A percentile compares a stretch with the other conserved stretches of the same genome.
These are phyloP conservation scores for Dittrichia graveolens DNA, from an alignment of 129 eudicot genomes.

Conservation along the genomic window DNA sequence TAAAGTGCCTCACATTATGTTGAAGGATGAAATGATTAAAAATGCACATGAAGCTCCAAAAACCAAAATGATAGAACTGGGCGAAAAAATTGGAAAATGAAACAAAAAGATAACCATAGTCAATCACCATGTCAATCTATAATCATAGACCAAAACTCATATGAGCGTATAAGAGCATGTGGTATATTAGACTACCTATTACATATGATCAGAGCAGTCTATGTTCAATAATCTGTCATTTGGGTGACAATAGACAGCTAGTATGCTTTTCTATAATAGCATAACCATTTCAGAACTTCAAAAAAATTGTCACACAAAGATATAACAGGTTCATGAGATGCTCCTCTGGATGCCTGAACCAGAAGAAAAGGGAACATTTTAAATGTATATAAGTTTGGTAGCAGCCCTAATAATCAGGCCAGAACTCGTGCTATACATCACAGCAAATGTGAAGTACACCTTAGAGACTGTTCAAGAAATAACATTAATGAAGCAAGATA, in stretches of 20 bases:
- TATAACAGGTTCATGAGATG: neutral
- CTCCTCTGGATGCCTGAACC: neutral
- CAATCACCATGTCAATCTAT: neutral
- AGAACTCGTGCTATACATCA: neutral
- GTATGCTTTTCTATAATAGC: neutral
- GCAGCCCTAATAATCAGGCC: neutral
- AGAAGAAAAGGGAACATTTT: neutral
- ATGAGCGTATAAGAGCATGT: neutral
- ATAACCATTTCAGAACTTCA: neutral
- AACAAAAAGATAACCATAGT: neutral
- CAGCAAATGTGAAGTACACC: neutral
- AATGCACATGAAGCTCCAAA: conserved; percentile 10
- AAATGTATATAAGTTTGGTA: neutral
- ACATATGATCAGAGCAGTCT: conserved; percentile 5
- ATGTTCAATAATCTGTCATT: neutral
- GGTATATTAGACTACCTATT: neutral
- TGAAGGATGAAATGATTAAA: neutral
- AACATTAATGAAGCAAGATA: neutral
- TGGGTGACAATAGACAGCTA: neutral
- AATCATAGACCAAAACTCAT: neutral
- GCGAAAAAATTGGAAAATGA: neutral
- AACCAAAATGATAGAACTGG: neutral
- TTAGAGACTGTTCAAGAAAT: neutral
- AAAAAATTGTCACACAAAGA: neutral
- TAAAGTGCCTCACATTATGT: neutral